Evolutionary conservation across 495 filamentous ascomycete species (phyloP).

Genomic region (Haplographium delicatum): DNA sequence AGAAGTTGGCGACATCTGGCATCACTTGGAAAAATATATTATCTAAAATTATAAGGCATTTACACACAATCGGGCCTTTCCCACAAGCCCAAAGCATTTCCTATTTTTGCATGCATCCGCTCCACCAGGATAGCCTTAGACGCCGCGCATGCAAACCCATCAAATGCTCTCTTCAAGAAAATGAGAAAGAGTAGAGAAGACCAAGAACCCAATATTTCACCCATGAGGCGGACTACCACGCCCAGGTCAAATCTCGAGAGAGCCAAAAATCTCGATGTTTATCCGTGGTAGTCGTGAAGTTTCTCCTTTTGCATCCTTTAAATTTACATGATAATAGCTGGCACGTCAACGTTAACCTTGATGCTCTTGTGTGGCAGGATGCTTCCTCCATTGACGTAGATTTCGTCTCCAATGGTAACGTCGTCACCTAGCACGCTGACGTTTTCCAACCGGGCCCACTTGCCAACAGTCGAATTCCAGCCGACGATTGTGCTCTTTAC

Average conservation of each 20-base stretch:
- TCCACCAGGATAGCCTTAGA: background rate
- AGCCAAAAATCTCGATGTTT: too few species aligned
- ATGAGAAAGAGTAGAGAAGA: conserved; percentile 1
- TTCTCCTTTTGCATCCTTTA: too few species aligned
- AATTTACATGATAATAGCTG: conserved; percentile 78
- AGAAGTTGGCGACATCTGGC: too few species aligned
- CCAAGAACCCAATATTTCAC: background rate
- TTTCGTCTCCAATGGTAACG: conserved; percentile 97
- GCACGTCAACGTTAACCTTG: conserved; percentile 94
- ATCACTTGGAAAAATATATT: conserved; percentile 2
- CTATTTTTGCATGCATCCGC: too few species aligned
- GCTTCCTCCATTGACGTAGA: conserved; percentile 97
- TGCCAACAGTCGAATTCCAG: conserved; percentile 95
- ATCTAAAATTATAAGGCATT: conserved; percentile 12
- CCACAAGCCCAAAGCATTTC: too few species aligned
- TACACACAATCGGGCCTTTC: too few species aligned
- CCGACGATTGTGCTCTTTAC: conserved; percentile 98
- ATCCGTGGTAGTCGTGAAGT: too few species aligned
- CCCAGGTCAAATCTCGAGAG: background rate
- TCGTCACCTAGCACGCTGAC: conserved; percentile 96
- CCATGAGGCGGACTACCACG: background rate
- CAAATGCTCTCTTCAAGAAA: background rate
- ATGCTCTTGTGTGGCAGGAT: conserved; percentile 98
- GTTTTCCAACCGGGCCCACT: conserved; percentile 96
- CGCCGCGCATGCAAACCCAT: conserved; percentile 8